Conservation (phyloP, 2,329 filamentous ascomycete genomes). For the Pseudogymnoascus sp. region DNA sequence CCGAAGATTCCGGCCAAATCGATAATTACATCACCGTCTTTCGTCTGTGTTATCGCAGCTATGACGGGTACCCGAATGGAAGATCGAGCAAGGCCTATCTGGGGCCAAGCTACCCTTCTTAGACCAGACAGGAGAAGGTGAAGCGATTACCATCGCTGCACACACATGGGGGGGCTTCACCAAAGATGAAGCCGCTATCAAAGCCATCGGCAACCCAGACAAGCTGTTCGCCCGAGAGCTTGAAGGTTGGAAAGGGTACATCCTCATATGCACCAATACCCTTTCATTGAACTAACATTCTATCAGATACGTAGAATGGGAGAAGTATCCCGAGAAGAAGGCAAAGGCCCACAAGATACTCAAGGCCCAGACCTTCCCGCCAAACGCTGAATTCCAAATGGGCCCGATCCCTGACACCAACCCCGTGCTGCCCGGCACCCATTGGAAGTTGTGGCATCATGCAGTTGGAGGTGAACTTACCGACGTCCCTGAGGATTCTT, state of each 20-base stretch:
- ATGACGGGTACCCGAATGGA: slow-evolving; percentile 38
- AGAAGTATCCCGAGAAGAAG: slow-evolving; percentile 62
- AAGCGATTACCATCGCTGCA: slow-evolving; percentile 28
- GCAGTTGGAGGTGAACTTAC: slow-evolving; percentile 41
- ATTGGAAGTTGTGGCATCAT: slow-evolving; percentile 52
- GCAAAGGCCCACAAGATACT: slow-evolving; percentile 49
- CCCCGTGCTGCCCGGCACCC: slow-evolving; percentile 47
- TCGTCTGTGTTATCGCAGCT: not conserved
- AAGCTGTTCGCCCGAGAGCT: slow-evolving; percentile 37
- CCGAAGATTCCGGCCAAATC: not conserved
- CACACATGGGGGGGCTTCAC: slow-evolving; percentile 27
- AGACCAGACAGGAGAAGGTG: slow-evolving; percentile 36
- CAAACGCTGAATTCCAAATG: slow-evolving; percentile 47
- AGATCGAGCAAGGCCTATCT: slow-evolving; percentile 44
- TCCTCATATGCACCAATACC: not conserved
- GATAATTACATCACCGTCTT: not conserved
- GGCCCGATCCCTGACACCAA: slow-evolving; percentile 48
- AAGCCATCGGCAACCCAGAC: slow-evolving; percentile 33
- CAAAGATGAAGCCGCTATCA: slow-evolving; percentile 36
- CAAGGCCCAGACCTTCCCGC: slow-evolving; percentile 39
- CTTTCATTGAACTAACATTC: slow-evolving; percentile 6
- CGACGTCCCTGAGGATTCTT: slow-evolving; percentile 49
- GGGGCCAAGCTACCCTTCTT: slow-evolving; percentile 39
- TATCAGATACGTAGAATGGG: slow-evolving; percentile 56
- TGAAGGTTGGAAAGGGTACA: slow-evolving; percentile 40